phyloP scores from a whole-genome alignment of 495 filamentous ascomycete genomes.

The Penicillium lividum region DNA sequence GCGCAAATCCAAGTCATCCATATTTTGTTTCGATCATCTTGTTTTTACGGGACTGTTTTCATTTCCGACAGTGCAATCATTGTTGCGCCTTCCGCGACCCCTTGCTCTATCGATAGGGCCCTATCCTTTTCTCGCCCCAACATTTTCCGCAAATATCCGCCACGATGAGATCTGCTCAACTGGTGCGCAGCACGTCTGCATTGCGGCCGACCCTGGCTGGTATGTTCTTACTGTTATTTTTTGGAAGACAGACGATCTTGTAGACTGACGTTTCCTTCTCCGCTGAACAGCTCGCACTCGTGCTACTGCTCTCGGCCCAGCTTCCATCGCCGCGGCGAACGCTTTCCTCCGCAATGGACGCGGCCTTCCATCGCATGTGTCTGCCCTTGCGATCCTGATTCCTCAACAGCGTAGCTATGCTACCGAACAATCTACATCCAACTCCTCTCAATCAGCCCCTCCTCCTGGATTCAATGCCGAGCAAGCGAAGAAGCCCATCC shows the following conservation, averaged over 20 bases:
- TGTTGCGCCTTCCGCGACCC: constrained; percentile 27
- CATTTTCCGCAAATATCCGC: constrained; percentile 46
- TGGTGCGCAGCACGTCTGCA: constrained; percentile 42
- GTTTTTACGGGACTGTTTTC: constrained; percentile 10
- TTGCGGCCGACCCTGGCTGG: constrained; percentile 37
- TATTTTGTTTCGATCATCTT: constrained; percentile 5
- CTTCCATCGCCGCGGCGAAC: constrained; percentile 39
- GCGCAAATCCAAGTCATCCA: constrained; percentile 1
- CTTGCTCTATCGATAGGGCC: constrained; percentile 34
- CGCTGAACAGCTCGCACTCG: constrained; percentile 36
- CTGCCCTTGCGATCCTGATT: constrained; percentile 66
- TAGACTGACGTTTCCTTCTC: constrained; percentile 13
- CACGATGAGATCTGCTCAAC: constrained; percentile 44
- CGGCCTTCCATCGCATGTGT: constrained; percentile 59
- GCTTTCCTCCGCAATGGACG: constrained; percentile 59
- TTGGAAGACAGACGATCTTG: background rate
- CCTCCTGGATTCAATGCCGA: constrained; percentile 94
- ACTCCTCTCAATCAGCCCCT: constrained; percentile 62
- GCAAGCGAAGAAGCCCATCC: constrained; percentile 83
- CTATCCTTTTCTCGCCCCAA: constrained; percentile 26
- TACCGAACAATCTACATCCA: constrained; percentile 67
- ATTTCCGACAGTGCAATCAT: background rate
- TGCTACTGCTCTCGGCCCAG: constrained; percentile 37
- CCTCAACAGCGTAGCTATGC: constrained; percentile 60
- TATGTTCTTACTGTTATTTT: constrained; percentile 18